Conservation (phyloP, 163 green algal genomes). For the Picocystis sp. region DNA sequence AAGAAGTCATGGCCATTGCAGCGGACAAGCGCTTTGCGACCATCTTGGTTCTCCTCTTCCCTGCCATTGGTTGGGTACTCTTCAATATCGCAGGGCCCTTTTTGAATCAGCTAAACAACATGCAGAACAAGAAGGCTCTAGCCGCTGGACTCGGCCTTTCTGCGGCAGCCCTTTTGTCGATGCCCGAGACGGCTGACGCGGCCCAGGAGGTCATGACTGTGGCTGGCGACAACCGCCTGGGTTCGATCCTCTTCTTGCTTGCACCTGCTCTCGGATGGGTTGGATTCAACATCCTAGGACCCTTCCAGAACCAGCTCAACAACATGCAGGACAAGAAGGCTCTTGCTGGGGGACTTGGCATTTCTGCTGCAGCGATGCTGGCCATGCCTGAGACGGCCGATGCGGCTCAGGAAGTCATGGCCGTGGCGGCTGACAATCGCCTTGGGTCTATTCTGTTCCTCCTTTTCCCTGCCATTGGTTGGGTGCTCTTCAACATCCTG, state of each 20-base stretch:
- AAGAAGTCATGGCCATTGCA: no score
- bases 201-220: no score
- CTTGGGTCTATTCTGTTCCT: conserved; percentile 5
- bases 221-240: no score
- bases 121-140: neutral
- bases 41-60: conserved; percentile 4
- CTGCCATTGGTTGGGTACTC: conserved; percentile 19
- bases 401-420: neutral
- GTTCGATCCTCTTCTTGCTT: no score
- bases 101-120: conserved; percentile 23
- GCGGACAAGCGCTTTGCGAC: conserved; percentile 14
- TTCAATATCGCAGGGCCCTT: conserved; percentile 24
- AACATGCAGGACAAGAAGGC: conserved; percentile 18
- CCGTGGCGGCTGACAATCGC: conserved; percentile 13
- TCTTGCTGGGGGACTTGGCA: no score
- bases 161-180: no score
- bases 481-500: conserved; percentile 27
- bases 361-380: neutral
- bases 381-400: neutral
- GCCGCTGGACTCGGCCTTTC: no score
- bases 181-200: no score
- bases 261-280: conserved; percentile 7
- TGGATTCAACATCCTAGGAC: conserved; percentile 31
- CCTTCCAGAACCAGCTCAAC: conserved; percentile 18
- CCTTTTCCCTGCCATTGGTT: conserved; percentile 14